Base-by-base conservation (phyloP, 1,284 basidiomycete species). In the Malassezia pachydermatis region DNA sequence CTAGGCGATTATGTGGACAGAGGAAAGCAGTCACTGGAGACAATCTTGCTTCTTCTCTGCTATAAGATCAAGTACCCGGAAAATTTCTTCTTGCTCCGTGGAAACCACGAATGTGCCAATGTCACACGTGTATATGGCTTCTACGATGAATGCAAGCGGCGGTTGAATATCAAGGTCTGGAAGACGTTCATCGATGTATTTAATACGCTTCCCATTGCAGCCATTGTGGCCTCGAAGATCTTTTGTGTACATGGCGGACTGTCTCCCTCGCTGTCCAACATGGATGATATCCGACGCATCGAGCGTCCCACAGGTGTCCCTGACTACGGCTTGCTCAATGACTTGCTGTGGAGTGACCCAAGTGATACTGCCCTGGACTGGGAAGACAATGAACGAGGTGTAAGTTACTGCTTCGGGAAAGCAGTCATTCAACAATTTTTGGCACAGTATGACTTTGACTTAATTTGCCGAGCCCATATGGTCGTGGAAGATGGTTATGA, bases 311-410 rank as follows among this genome's bases (percentile, higher is more conserved):
- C 94, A 42, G 94, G 98, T 72, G 94, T 99, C 13, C 94, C 94
- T n/a, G 94, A 98, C 75, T 98, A 89, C 69, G 94, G 94, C 19
- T 78, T 99, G 32, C 78, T 99, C 51, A 98, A 98, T 68, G 94
- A 99, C 74, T 77, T 99, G 28, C 77, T 99, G 43, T 99, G 94
- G 94, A 92, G 86, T 23, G 94, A 99, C 76, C 94, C 94, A 19
- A 89, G 86, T 34, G 94, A 99, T 73, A 95, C 90, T 14, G 92
- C 94, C 11, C 73, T 88, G 33, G 94, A 98, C 70, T 99, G 94
- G 94, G 94, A 98, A 75, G 94, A 99, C 74, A 99, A 98, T 73
- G 94, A 99, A 73, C 79, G 94, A 52, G 94, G 94, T n/a, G 94
- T 99, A 48, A 94, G 88, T 70, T 98, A 94, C 77, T 98, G 94